Evolutionary conservation across 2,329 filamentous ascomycete genomes (phyloP).

Genomic region (Hypoxylon sp.): DNA sequence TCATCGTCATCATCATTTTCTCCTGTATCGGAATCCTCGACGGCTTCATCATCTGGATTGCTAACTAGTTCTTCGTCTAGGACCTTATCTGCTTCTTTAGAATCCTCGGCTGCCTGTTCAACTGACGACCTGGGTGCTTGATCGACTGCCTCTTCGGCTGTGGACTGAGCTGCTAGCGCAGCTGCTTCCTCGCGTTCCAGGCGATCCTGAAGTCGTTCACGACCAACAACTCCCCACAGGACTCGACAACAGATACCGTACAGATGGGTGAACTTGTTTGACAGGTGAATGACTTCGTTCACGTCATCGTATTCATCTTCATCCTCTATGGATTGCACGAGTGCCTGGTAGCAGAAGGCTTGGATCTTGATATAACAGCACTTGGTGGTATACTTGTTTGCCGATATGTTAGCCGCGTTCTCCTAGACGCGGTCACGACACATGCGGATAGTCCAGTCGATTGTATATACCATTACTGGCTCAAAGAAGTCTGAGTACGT

Average conservation of each 20-base stretch:
- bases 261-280: neutral
- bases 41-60: neutral
- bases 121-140: neutral
- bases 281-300: neutral
- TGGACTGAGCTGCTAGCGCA: neutral
- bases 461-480: neutral
- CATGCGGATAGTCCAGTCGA: constrained; percentile 1
- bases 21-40: too few relatives aligned
- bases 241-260: constrained; percentile 5
- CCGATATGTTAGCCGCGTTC: neutral
- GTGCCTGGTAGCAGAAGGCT: neutral
- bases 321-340: neutral
- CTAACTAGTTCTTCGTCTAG: neutral
- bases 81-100: neutral
- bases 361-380: constrained; percentile 6
- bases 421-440: neutral
- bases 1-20: neutral
- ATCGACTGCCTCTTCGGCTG: neutral
- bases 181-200: neutral
- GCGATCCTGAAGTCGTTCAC: neutral
- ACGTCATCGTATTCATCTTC: neutral
- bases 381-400: neutral
- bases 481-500: neutral
- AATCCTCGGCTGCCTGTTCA: neutral
- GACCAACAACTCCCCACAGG: neutral